Conservation (phyloP, 768 basidiomycete genomes). For the Amanita phalloides region DNA sequence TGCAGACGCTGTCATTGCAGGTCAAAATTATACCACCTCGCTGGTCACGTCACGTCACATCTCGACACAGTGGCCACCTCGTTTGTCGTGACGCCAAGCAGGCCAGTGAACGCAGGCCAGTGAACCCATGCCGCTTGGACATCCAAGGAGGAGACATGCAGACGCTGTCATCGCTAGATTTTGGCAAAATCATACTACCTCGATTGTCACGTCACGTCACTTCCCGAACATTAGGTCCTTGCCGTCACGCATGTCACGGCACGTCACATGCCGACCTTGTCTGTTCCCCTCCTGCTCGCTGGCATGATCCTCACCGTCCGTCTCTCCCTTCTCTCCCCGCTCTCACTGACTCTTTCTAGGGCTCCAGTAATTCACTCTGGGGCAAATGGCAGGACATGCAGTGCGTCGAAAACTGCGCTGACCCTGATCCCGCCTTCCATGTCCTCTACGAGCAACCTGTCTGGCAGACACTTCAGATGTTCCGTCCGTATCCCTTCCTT, state of each 20-base stretch:
- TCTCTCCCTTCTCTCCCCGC: background rate
- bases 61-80: no score
- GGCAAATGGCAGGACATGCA: conserved; percentile 96
- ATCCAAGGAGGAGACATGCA: no score
- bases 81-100: no score
- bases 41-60: no score
- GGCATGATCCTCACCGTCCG: conserved; percentile 90
- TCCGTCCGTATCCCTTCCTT: conserved; percentile 41
- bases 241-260: conserved; percentile 4
- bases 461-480: conserved; percentile 89
- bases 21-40: background rate
- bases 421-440: conserved; percentile 46
- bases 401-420: conserved; percentile 88
- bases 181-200: no score
- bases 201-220: no score
- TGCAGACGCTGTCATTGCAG: conserved; percentile 13
- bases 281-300: conserved; percentile 70
- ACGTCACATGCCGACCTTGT: conserved; percentile 30
- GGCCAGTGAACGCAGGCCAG: no score
- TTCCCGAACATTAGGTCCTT: no score
- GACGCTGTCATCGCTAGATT: no score
- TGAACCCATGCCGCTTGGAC: no score
- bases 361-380: conserved; percentile 74
- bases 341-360: conserved; percentile 26
- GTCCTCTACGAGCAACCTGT: conserved; percentile 92